These are phyloP conservation scores for Phytophthora ohioensis DNA, from an alignment of 352 stramenopile species.

Conservation along the genomic window DNA sequence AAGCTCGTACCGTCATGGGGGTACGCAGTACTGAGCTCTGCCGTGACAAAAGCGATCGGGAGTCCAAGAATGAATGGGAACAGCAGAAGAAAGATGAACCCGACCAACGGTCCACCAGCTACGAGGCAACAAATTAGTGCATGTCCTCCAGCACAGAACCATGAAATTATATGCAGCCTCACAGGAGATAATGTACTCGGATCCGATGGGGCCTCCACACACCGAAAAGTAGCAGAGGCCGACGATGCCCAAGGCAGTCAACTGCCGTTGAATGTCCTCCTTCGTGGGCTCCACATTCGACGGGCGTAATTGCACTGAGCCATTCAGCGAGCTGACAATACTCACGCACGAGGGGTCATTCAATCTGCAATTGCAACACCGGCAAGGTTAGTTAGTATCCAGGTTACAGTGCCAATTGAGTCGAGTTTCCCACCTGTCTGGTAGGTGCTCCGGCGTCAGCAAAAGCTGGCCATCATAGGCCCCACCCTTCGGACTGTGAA, in stretches of 20 bases:
- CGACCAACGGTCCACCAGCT: constrained; percentile 69
- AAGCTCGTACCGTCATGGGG: constrained; percentile 60
- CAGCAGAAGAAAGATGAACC: constrained; percentile 89
- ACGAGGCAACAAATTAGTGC: not conserved
- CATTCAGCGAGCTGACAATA: constrained; percentile 32
- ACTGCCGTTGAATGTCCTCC: constrained; percentile 46
- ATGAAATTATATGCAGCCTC: constrained; percentile 5
- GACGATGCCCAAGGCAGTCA: constrained; percentile 52
- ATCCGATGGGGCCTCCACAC: constrained; percentile 50
- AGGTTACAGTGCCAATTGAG: not conserved
- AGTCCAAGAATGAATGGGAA: constrained; percentile 92
- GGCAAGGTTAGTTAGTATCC: not conserved
- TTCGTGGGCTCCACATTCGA: constrained; percentile 39
- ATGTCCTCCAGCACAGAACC: not conserved
- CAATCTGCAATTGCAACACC: constrained; percentile 16
- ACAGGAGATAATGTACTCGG: constrained; percentile 57
- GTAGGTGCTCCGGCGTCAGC: constrained; percentile 10
- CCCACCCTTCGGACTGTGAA: constrained; percentile 19
- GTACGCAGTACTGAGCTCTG: constrained; percentile 93
- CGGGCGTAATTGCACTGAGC: constrained; percentile 24
- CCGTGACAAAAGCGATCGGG: constrained; percentile 93
- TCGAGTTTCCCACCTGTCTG: constrained; percentile 10
- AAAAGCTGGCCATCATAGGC: constrained; percentile 24
- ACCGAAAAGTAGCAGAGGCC: constrained; percentile 65
- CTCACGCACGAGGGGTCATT: constrained; percentile 41